Conservation (phyloP, 768 basidiomycete species). For the Lyophyllum atratum region DNA sequence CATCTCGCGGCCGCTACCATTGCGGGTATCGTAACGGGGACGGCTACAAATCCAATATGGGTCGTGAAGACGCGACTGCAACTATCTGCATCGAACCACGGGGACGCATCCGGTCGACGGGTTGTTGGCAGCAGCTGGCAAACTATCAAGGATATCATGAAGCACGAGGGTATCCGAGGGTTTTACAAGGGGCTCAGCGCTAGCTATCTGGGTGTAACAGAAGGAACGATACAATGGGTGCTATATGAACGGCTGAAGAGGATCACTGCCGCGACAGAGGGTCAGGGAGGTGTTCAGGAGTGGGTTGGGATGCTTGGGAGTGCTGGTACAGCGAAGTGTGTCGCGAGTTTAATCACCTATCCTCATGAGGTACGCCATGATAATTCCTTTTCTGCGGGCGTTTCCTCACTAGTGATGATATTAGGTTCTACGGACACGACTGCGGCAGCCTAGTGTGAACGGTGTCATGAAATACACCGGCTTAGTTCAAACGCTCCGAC, state of each 20-base stretch:
- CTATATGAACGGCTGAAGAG: slow-evolving; percentile 91
- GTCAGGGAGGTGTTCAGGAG: slow-evolving; percentile 56
- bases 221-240: slow-evolving; percentile 97
- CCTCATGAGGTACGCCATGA: slow-evolving; percentile 83
- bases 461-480: slow-evolving; percentile 85
- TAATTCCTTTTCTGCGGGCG: background rate
- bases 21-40: slow-evolving; percentile 85
- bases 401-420: background rate
- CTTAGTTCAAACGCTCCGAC: slow-evolving; percentile 77
- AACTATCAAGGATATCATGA: slow-evolving; percentile 73
- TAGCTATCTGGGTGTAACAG: slow-evolving; percentile 93
- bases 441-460: slow-evolving; percentile 84
- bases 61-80: slow-evolving; percentile 98
- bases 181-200: slow-evolving; percentile 97
- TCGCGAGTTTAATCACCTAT: slow-evolving; percentile 95
- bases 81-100: slow-evolving; percentile 45
- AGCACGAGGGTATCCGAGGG: slow-evolving; percentile 81
- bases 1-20: slow-evolving; percentile 85
- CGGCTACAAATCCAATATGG: slow-evolving; percentile 98
- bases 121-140: slow-evolving; percentile 54
- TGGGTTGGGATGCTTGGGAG: slow-evolving; percentile 87
- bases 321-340: slow-evolving; percentile 90
- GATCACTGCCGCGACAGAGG: slow-evolving; percentile 55
- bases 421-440: slow-evolving; percentile 88
- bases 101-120: slow-evolving; percentile 18